phyloP scores from a whole-genome alignment of 805 yeast genomes.

The Teunomyces pallodes region DNA sequence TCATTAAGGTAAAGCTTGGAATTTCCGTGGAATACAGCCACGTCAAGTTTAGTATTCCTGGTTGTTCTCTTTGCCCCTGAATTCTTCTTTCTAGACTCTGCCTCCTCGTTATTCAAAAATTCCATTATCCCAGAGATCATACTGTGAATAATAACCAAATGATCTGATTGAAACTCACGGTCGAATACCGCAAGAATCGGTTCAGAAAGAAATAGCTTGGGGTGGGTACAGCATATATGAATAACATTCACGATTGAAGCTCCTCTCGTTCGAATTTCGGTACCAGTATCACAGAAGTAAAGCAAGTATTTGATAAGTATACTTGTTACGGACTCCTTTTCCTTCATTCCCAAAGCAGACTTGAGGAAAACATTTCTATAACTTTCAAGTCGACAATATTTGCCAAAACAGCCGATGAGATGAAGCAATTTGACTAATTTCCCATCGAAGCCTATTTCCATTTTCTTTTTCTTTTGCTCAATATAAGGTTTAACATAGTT shows the following conservation, averaged over 20 bases:
- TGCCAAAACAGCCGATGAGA: slow-evolving; percentile 69
- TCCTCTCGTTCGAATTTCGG: slow-evolving; percentile 37
- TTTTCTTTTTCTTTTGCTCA: slow-evolving; percentile 15
- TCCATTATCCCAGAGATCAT: slow-evolving; percentile 57
- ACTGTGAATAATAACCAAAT: slow-evolving; percentile 44
- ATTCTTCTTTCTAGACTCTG: slow-evolving; percentile 36
- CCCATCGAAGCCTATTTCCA: slow-evolving; percentile 3
- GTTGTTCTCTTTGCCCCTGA: slow-evolving; percentile 40
- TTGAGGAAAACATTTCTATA: slow-evolving; percentile 37
- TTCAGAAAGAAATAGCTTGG: slow-evolving; percentile 61
- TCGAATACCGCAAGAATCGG: slow-evolving; percentile 54
- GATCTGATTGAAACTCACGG: slow-evolving; percentile 39
- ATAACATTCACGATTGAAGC: slow-evolving; percentile 59
- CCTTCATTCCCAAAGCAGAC: slow-evolving; percentile 41
- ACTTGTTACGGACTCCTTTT: slow-evolving; percentile 55
- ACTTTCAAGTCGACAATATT: slow-evolving; percentile 60
- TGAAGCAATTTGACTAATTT: slow-evolving; percentile 53
- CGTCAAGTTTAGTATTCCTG: slow-evolving; percentile 35
- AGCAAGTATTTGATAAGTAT: slow-evolving; percentile 59
- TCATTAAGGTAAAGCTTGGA: slow-evolving; percentile 52
- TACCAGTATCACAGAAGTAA: slow-evolving; percentile 43
- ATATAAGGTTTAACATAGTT: slow-evolving; percentile 48
- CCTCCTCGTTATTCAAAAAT: slow-evolving; percentile 58
- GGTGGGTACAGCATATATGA: slow-evolving; percentile 57
- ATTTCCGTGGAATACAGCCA: slow-evolving; percentile 52